Percentiles rank a stretch among this genome's conserved stretches.
phyloP scores from a whole-genome alignment of 345 rosid species.

The Zanthoxylum bungeanum region DNA sequence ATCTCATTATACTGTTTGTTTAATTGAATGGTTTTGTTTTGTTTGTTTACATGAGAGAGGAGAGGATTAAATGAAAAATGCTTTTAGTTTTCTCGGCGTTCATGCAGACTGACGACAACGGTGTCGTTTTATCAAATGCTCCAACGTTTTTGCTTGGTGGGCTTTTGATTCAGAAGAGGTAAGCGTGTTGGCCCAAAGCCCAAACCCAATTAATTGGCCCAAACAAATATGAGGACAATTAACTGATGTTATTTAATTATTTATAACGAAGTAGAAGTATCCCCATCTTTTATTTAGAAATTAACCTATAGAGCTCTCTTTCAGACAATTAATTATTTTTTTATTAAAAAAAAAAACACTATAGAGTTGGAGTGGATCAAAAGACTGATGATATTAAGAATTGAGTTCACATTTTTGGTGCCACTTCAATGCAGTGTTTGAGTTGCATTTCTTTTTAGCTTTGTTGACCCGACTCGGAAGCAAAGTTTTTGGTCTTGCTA shows the following conservation, averaged over 20 bases:
- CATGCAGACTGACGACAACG: neutral
- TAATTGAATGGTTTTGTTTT: neutral
- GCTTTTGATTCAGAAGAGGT: too few species aligned
- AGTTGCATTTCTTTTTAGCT: neutral
- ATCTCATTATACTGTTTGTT: slow-evolving; percentile 2
- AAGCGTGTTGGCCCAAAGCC: too few species aligned
- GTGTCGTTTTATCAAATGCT: neutral
- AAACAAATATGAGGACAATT: too few species aligned
- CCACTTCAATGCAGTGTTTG: neutral
- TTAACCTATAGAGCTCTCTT: too few species aligned
- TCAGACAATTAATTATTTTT: too few species aligned
- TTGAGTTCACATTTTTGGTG: neutral
- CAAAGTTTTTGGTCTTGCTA: neutral
- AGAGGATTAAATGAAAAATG: neutral
- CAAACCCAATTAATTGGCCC: slow-evolving; percentile 2
- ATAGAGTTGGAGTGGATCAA: too few species aligned
- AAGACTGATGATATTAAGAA: too few species aligned
- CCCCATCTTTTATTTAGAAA: too few species aligned
- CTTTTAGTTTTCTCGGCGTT: neutral
- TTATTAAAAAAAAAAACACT: too few species aligned
- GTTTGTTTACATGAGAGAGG: neutral
- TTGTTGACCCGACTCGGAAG: neutral
- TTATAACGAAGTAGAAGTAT: too few species aligned
- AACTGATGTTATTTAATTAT: too few species aligned
- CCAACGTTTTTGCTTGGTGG: neutral